Base-by-base conservation (phyloP, 169 alveolate species). In the Plasmodium gonderi region DNA sequence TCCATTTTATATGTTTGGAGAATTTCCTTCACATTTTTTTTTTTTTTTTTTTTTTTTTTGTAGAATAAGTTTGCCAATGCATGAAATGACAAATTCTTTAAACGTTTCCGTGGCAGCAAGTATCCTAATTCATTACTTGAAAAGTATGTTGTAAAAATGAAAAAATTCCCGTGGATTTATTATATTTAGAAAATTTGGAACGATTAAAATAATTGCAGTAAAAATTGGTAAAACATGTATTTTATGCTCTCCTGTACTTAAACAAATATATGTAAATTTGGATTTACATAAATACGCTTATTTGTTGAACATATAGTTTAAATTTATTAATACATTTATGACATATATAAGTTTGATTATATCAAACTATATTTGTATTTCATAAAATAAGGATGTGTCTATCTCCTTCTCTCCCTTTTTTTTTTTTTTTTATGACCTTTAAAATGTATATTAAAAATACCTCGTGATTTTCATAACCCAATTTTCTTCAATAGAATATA, bases 61-160 rank as follows among this genome's bases (percentile, higher is more conserved):
- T 94, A 95, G 97, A 68, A 90, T 96, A 33, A 68, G 95, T 49
- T 87, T 96, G 38, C 96, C 96, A 11, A 95, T 94, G 97, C 97
- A 96, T 51, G 96, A 96, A 60, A 90, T 96, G 83, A 91, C 95
- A 1, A 92, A 96, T 68, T 96, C 97, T 40, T 76, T 96, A 60
- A 96, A 96, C 79, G 97, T 96, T 8, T 80, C 96, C 29, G 92
- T 96, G 14, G 97, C 97, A 29, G 97, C 97, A 7, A 95, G 96
- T 26, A 96, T 96, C 42, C 68, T 96, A 26, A 92, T 96, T 12
- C 97, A 94, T 78, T 94, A 94, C 51, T 89, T 96, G n/a, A 90
- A 78, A 65, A 77, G 44, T 49, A 42, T 29, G 80, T 26, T 67
- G 60, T 82, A 47, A n/a, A n/a, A n/a, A n/a, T n/a, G 60, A n/a